A percentile compares a stretch with the other conserved stretches of the same genome.
phyloP scores from a whole-genome alignment of 2,329 filamentous ascomycete genomes.

The Pezicula radicicola region DNA sequence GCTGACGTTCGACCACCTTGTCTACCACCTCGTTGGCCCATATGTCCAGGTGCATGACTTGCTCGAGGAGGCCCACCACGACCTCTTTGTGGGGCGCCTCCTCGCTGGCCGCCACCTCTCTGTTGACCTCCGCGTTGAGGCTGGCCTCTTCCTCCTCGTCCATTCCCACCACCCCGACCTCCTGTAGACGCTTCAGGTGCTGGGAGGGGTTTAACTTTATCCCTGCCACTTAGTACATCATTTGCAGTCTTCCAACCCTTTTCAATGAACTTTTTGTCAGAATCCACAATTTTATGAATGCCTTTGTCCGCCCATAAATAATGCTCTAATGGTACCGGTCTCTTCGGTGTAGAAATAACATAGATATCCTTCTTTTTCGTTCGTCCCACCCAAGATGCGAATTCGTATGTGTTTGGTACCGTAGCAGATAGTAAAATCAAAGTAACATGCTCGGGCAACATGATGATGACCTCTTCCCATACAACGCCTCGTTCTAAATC shows the following conservation, averaged over 20 bases:
- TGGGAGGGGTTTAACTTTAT: conserved; percentile 62
- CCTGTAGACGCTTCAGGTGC: conserved; percentile 31
- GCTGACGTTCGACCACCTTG: conserved; percentile 83
- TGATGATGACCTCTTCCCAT: conserved; percentile 99
- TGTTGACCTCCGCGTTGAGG: conserved; percentile 48
- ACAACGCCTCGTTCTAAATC: conserved; percentile 94
- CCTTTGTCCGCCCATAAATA: conserved; percentile 93
- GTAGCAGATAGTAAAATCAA: conserved; percentile 94
- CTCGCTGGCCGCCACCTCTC: conserved; percentile 52
- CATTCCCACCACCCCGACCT: conserved; percentile 43
- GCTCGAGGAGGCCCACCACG: conserved; percentile 47
- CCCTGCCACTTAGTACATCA: conserved; percentile 73
- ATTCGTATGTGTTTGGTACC: conserved; percentile 95
- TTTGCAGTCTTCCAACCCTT: conserved; percentile 95
- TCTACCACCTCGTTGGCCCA: conserved; percentile 76
- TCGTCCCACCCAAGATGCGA: conserved; percentile 95
- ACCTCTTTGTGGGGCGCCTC: conserved; percentile 50
- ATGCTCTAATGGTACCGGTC: conserved; percentile 91
- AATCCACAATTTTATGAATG: conserved; percentile 91
- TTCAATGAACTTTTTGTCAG: conserved; percentile 88
- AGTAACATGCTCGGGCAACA: conserved; percentile 96
- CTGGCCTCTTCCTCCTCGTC: conserved; percentile 52
- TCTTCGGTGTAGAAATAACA: conserved; percentile 94
- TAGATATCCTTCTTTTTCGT: conserved; percentile 99
- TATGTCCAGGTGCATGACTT: conserved; percentile 69